phyloP scores from a whole-genome alignment of 495 filamentous ascomycete species.

The Neurospora sp. region DNA sequence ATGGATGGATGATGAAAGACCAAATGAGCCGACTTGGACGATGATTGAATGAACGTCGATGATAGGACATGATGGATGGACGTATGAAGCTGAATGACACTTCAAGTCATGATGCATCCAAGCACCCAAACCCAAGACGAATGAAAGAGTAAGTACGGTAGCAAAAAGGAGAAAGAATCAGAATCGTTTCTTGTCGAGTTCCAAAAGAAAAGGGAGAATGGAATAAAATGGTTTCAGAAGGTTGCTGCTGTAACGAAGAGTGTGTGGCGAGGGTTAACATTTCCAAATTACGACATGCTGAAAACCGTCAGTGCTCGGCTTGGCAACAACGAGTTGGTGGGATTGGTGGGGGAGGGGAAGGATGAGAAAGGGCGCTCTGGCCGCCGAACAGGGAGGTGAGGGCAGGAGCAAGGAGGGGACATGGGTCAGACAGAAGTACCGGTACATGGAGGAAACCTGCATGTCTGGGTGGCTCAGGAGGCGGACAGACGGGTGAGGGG shows the following conservation, averaged over 20 bases:
- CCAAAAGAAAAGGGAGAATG: not conserved
- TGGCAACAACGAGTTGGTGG: not conserved
- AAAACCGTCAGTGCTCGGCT: not conserved
- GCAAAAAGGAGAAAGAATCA: not conserved
- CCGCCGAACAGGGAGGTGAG: not conserved
- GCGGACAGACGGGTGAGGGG: conserved; percentile 1
- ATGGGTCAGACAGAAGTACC: conserved; percentile 15
- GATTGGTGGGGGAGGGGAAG: not conserved
- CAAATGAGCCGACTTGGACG: not conserved
- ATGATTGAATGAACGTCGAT: not conserved
- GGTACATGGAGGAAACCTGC: conserved; percentile 16
- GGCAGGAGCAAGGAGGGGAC: not conserved
- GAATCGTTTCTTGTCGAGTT: not conserved
- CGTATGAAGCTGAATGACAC: not conserved
- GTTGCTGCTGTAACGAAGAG: not conserved
- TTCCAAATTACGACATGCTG: not conserved
- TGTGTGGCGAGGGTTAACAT: not conserved
- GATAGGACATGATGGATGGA: not conserved
- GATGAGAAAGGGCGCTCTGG: not conserved
- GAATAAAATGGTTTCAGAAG: not conserved
- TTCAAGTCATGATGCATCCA: not conserved
- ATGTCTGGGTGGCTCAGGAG: conserved; percentile 13
- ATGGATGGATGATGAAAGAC: not conserved
- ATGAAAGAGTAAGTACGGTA: not conserved
- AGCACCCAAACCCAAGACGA: not conserved